Conservation (phyloP, 306 rosid species). For the Prunus mira region DNA sequence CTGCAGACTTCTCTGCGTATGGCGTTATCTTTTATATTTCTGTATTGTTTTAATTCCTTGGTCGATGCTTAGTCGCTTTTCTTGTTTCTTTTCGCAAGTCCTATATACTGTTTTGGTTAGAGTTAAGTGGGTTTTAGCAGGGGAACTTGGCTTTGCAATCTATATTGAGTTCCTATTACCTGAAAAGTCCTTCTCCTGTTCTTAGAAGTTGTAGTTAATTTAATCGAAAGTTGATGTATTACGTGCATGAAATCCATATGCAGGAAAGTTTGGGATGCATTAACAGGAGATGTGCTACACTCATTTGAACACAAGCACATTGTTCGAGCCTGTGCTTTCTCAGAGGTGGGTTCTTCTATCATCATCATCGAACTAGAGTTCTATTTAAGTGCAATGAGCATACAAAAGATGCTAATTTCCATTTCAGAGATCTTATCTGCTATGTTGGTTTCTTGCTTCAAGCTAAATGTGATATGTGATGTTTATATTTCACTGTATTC, state of each 20-base stretch:
- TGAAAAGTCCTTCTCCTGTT: neutral
- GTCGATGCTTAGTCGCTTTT: neutral
- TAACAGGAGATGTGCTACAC: conserved; percentile 86
- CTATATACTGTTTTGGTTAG: neutral
- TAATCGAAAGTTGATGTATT: conserved; percentile 10
- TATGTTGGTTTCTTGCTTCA: neutral
- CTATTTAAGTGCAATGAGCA: neutral
- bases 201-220: neutral
- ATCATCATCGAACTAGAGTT: neutral
- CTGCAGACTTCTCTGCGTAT: conserved; percentile 96
- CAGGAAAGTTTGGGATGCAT: conserved; percentile 99
- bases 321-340: conserved; percentile 91
- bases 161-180: neutral
- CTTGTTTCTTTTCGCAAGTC: neutral
- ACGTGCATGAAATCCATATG: conserved; percentile 23
- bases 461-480: neutral
- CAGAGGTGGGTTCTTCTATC: conserved; percentile 57
- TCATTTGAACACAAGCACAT: conserved; percentile 98
- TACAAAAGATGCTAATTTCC: neutral
- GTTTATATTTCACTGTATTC: neutral
- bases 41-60: neutral
- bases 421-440: neutral
- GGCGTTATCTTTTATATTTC: conserved; percentile 9
- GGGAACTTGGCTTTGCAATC: neutral
- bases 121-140: neutral